Base-by-base conservation (phyloP, 495 filamentous ascomycete genomes). In the Aspergillus bridgeri region DNA sequence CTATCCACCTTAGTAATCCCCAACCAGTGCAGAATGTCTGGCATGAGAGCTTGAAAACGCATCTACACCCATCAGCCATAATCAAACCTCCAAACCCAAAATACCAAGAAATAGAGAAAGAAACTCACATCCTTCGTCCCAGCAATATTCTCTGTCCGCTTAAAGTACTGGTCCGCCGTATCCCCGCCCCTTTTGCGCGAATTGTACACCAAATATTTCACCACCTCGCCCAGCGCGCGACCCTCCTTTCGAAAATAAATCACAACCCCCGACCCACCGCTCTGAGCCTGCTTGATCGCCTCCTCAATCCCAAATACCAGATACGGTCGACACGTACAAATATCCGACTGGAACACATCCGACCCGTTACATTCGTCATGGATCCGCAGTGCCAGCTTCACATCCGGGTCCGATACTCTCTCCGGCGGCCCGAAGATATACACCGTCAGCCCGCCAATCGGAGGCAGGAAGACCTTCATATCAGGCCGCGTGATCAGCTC, bases 161-260 rank as follows among this genome's bases (percentile, higher is more conserved):
- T 83, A 79, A 96, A 96, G 73, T 96, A 96, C 71, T 96, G 91
- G 68, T 88, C 91, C 42, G 91, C 91, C 51, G 86, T 85, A 72
- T 92, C 88, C 51, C 83, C 79, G 59, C 89, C 87, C 58, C 89
- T 62, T 55, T 69, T 76, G 68, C 91, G 83, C 27, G 91, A 90
- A 71, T 96, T 96, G 75, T 96, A 96, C 43, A 96, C 91, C 18
- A 96, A 78, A 67, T 89, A 89, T 81, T 96, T 96, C 27, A 92
- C 95, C 15, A 96, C 91, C 73, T 96, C 91, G 13, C 91, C 91
- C 3, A 95, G 76, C 27, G 91, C 91, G 54, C 91, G 81, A 15
- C 91, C 91, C 75, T 96, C 91, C 71, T 96, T 96, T 50, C 91
- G 87, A 83, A 96, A 96, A 74, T 96, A 96, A 69, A 96, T 94